Conservation (phyloP, 352 stramenopile species). For the Plasmopara halstedii region DNA sequence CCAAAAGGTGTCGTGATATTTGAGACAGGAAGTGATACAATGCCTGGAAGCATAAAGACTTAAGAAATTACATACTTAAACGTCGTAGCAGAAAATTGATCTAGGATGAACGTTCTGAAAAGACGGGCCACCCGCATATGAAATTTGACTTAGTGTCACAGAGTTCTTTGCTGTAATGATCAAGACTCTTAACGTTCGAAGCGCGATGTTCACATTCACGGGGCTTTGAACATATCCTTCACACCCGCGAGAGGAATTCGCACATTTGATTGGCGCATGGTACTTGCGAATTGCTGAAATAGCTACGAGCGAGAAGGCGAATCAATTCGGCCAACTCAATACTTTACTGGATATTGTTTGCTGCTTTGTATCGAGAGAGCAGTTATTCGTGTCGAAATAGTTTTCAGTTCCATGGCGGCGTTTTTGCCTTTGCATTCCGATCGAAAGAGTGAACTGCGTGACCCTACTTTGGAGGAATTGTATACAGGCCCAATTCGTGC, state of each 20-base stretch:
- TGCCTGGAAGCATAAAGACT: neutral
- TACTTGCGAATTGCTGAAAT: too few species aligned
- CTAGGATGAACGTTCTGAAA: neutral
- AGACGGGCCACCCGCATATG: neutral
- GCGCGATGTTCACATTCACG: neutral
- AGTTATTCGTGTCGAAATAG: constrained; percentile 1
- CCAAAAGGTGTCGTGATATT: neutral
- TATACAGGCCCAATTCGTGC: constrained; percentile 49
- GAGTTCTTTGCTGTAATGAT: neutral
- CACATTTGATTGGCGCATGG: too few species aligned
- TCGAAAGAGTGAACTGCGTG: constrained; percentile 25
- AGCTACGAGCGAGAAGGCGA: neutral
- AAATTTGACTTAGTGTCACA: neutral
- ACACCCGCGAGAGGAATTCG: too few species aligned
- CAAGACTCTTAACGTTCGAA: neutral
- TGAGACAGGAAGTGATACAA: neutral
- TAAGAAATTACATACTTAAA: neutral
- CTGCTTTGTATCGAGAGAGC: neutral
- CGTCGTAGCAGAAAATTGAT: neutral
- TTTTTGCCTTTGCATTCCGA: neutral
- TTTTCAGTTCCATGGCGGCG: constrained; percentile 1
- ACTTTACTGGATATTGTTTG: constrained; percentile 5
- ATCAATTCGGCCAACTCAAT: neutral
- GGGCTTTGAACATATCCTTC: too few species aligned
- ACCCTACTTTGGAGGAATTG: constrained; percentile 67